phyloP scores from a whole-genome alignment of 177 flowering plant genomes.

The Viscum album region DNA sequence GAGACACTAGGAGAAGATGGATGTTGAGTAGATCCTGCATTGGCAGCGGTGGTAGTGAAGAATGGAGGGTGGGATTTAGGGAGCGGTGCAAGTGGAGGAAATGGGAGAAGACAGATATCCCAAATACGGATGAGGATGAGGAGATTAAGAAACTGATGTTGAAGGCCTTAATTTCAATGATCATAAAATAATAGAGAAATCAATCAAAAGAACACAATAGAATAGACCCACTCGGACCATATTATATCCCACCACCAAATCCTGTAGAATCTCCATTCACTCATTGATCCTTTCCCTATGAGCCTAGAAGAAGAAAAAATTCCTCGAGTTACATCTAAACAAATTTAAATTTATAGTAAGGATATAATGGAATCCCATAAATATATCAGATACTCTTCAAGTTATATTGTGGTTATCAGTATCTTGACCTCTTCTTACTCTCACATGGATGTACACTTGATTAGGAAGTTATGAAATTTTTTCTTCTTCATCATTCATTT shows the following conservation, averaged over 20 bases:
- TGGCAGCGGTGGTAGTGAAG: too few relatives aligned
- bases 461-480: slow-evolving; percentile 56
- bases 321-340: background rate
- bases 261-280: slow-evolving; percentile 94
- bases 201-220: background rate
- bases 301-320: slow-evolving; percentile 47
- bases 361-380: too few relatives aligned
- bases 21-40: too few relatives aligned
- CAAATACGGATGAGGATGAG: too few relatives aligned
- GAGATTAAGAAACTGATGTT: background rate
- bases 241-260: slow-evolving; percentile 93
- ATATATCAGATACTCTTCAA: slow-evolving; percentile 52
- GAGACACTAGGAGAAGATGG: too few relatives aligned
- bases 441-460: slow-evolving; percentile 83
- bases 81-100: too few relatives aligned
- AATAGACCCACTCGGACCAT: slow-evolving; percentile 38
- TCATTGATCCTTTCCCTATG: slow-evolving; percentile 94
- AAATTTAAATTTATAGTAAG: too few relatives aligned
- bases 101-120: too few relatives aligned
- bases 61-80: too few relatives aligned
- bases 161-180: background rate
- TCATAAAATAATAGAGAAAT: too few relatives aligned
- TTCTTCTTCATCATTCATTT: slow-evolving; percentile 34
- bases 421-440: slow-evolving; percentile 98
- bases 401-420: slow-evolving; percentile 97